Evolutionary conservation across 169 alveolate species (phyloP).

Genomic region (Eimeria nieschulzi): DNA sequence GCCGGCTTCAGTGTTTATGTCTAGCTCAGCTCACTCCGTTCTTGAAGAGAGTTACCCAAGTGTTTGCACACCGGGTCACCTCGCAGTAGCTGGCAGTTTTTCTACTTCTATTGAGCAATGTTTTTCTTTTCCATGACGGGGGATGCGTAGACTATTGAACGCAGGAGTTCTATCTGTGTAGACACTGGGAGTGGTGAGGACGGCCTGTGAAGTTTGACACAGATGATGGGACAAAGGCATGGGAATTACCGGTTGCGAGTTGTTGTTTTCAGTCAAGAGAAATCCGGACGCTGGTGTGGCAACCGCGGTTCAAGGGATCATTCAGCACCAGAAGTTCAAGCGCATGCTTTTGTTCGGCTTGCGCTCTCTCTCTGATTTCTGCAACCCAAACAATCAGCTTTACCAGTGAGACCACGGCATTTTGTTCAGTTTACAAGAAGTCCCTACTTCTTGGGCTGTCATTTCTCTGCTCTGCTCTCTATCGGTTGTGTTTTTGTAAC

Average conservation of each 20-base stretch:
- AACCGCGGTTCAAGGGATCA: slow-evolving; percentile 92
- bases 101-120: no score
- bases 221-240: not conserved
- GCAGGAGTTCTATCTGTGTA: not conserved
- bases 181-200: not conserved
- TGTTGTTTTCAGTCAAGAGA: slow-evolving; percentile 83
- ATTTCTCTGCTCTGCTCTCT: not conserved
- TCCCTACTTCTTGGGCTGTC: not conserved
- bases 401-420: slow-evolving; percentile 77
- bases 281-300: slow-evolving; percentile 93
- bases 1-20: not conserved
- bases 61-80: not conserved
- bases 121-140: not conserved
- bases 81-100: not conserved
- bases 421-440: not conserved
- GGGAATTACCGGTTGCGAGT: not conserved
- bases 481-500: not conserved
- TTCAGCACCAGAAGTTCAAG: slow-evolving; percentile 92
- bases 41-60: no score
- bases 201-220: not conserved
- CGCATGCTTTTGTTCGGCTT: slow-evolving; percentile 93
- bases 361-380: slow-evolving; percentile 91
- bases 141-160: not conserved
- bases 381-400: slow-evolving; percentile 89
- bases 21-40: not conserved